Conservation (phyloP, 1,139 yeast species). For the Pichia sp. region DNA sequence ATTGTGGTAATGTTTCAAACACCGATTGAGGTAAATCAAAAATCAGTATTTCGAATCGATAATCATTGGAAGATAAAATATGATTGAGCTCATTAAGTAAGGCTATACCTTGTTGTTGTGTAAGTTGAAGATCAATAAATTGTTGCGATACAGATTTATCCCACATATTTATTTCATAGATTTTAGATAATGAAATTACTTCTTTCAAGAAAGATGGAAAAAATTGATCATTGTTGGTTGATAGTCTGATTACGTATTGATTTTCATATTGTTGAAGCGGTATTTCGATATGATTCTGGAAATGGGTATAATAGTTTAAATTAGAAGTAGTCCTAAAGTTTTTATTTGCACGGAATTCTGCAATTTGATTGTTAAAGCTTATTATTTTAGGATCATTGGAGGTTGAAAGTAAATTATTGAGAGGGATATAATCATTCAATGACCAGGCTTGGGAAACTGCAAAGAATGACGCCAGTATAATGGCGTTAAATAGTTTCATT, state of each 20-base stretch:
- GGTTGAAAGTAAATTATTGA: neutral
- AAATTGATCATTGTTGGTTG: slow-evolving; percentile 18
- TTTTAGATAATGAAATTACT: slow-evolving; percentile 25
- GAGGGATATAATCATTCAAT: neutral
- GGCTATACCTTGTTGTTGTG: slow-evolving; percentile 19
- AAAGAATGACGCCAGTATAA: neutral
- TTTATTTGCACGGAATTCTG: neutral
- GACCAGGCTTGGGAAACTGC: neutral
- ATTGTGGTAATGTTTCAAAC: slow-evolving; percentile 45
- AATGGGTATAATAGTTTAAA: slow-evolving; percentile 6
- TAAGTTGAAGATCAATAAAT: slow-evolving; percentile 36
- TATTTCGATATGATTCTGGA: slow-evolving; percentile 1
- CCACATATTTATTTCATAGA: slow-evolving; percentile 34
- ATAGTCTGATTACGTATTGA: slow-evolving; percentile 45
- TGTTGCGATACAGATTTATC: slow-evolving; percentile 28
- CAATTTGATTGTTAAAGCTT: neutral
- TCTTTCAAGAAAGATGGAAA: slow-evolving; percentile 5
- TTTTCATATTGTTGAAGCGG: slow-evolving; percentile 34
- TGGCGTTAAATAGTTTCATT: neutral
- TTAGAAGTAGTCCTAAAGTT: slow-evolving; percentile 1
- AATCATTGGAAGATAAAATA: slow-evolving; percentile 20
- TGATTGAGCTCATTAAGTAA: slow-evolving; percentile 12
- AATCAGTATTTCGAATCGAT: slow-evolving; percentile 36
- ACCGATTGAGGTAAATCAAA: slow-evolving; percentile 51
- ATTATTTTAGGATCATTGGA: neutral